Evolutionary conservation across 1,284 basidiomycete genomes (phyloP), one percentile per base, ranked within the genome.

Genomic region (Mycosarcoma mackinlayi): DNA sequence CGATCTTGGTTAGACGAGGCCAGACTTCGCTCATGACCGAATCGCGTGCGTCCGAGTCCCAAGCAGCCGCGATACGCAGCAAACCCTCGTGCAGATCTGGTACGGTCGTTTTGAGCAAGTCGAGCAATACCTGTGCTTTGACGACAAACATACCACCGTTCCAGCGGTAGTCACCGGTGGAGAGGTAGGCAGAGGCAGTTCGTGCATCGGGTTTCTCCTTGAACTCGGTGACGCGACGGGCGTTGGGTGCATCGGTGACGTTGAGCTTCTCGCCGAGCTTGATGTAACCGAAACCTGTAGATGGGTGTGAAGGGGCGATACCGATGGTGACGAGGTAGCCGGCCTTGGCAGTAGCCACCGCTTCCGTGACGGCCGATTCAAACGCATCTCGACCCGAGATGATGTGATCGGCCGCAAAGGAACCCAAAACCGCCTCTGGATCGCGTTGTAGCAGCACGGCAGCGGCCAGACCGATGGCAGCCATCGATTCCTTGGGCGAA

Each of bases 101-200:
- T 24, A 78, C 71, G 13, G 63, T 73, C 47, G 60, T 54, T 45
- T 76, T 66, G 33, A 82, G 55, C 21, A 82, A 50, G 4, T 73
- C 52, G 42, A 82, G 56, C 40, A 82, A 54, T 9, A 71, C 70
- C 45, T 73, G 65, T 30, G 81, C 81, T 56, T 80, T 73, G 50
- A 82, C 81, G 18, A 82, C 81, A 34, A 82, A 82, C 81, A 82
- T 82, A 63, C 81, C 81, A 38, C 79, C 81, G 52, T 82, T 82
- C 81, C 81, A 82, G 34, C 81, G 52, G 66, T 82, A 82, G 49
- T 82, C 72, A 55, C 81, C 81, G 2, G 81, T 82, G 25, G 51
- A 53, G 14, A 82, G 66, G 62, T 82, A 82, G 13, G 78, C 78
- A 16, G 73, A 62, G 4, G 81, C 81, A 2, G 81, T 82, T 13